Evolutionary conservation across 2,329 filamentous ascomycete genomes (phyloP), one percentile per base, ranked within the genome.

Genomic region (Fusarium tanahbumbuense): DNA sequence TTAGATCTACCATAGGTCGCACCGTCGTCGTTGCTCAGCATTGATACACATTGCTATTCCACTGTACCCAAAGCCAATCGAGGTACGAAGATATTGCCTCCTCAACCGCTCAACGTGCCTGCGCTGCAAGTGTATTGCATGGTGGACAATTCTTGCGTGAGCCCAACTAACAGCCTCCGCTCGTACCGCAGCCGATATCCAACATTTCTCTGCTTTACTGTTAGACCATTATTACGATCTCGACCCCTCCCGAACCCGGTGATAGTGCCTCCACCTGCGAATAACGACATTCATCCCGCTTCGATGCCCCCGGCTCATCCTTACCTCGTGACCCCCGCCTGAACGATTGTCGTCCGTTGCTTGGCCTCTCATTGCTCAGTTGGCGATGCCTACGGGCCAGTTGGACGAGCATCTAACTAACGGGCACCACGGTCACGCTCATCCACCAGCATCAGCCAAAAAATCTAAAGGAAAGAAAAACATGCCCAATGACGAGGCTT

Each of bases 391-490:
- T 73, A 76, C 78, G 66, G 80, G 77, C 67, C 80, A 81, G 70
- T 71, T 76, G 71, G 83, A 84, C 67, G 70, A 81, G 75, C 80
- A 78, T 73, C 76, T 81, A 70, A 74, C 79, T 64, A 83, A 84
- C 76, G 80, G 80, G 69, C 78, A 83, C 71, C 80, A 82, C 74
- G 77, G 76, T 47, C 80, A 82, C 73, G 64, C 67, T 49, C 78
- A 82, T 57, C 72, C 77, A 59, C 75, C 76, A 27, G 23, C 49
- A 53, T 70, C 87, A 48, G 81, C 84, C 60, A 96, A 94, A 83
- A 96, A 96, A 82, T 88, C 86, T 59, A 97, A 97, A 83, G 89
- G 87, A 73, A 97, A 97, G 83, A 97, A 97, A 83, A 85, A 88
- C 49, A 83, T 93, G 70, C 94, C 97, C 78, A 92, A 93, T 22